Base-by-base conservation (phyloP, 495 filamentous ascomycete genomes). In the Aspergillus ellipticus region DNA sequence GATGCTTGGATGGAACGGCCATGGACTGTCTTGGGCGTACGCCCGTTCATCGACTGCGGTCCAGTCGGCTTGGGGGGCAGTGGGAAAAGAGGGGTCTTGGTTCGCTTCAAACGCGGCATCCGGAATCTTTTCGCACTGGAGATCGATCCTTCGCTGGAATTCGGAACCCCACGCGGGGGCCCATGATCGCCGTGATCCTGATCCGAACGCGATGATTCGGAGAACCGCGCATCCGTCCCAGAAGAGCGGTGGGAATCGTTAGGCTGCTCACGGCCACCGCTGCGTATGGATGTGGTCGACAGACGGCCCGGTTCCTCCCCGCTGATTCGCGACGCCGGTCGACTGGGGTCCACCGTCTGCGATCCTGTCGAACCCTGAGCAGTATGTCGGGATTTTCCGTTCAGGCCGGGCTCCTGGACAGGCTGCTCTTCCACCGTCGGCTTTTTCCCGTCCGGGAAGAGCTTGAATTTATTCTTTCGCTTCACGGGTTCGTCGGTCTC, bases 131-230 rank as follows among this genome's bases (percentile, higher is more conserved):
- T 57, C 80, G 86, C 21, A 82, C 80, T 84, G 28, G 82, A 82
- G n/a, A 82, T 55, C 17, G 55, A 51, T 2, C 61, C 64, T 4
- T 71, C 71, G 26, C 60, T 62, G 1, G 69, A 68, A 9, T n/a
- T n/a, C n/a, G 66, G 68, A 29, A 61, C 61, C 6, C 59, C 65
- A 10, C 62, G 65, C 26, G 57, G 84, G 5, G 82, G 76, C 41
- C 84, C 77, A 57, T 83, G 87, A 29, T 96, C 91, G n/a, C 80
- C 85, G 10, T 85, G 85, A 69, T 92, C 95, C 24, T 84, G 86
- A 66, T 96, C 92, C 17, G 93, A 96, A 50, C 90, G 85, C 20
- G 92, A 96, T 0, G 94, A 97, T 57, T 97, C 94, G 4, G 94
- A 97, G 21, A 90, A 77, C 39, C 94, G 79, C 49, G 83, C 81